These are phyloP conservation scores for Entelexis paramagnoliae DNA, from an alignment of 1,139 yeast species.

Conservation along the genomic window DNA sequence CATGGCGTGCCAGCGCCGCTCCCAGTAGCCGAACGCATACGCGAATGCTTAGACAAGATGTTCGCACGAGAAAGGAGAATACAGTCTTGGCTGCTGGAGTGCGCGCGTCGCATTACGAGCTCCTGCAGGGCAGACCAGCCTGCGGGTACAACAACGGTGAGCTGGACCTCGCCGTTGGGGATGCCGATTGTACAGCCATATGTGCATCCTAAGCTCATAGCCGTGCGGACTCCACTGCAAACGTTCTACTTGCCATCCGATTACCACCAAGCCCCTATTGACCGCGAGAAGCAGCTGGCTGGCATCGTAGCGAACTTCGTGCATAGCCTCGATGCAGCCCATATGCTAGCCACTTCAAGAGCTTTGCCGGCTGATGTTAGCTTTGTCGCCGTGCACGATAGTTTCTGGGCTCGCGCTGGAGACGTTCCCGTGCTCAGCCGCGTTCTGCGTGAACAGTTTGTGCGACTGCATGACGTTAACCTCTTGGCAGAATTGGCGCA, in stretches of 20 bases:
- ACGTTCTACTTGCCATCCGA: slow-evolving; percentile 71
- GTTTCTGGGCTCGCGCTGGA: slow-evolving; percentile 91
- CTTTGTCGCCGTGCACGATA: slow-evolving; percentile 95
- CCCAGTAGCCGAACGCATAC: background rate
- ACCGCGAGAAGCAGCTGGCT: slow-evolving; percentile 67
- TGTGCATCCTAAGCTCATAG: slow-evolving; percentile 48
- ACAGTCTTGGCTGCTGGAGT: slow-evolving; percentile 81
- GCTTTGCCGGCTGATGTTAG: slow-evolving; percentile 50
- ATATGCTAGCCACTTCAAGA: slow-evolving; percentile 81
- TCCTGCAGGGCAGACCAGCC: slow-evolving; percentile 33
- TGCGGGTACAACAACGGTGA: slow-evolving; percentile 39
- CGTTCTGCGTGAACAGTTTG: slow-evolving; percentile 62
- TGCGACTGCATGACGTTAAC: slow-evolving; percentile 56
- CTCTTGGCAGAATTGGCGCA: slow-evolving; percentile 52
- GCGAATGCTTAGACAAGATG: slow-evolving; percentile 45
- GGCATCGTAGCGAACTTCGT: slow-evolving; percentile 91
- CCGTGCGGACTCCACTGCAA: slow-evolving; percentile 64
- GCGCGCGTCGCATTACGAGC: slow-evolving; percentile 65
- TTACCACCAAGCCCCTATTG: slow-evolving; percentile 59
- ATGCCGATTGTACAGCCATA: slow-evolving; percentile 89
- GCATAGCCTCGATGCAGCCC: slow-evolving; percentile 90
- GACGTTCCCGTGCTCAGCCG: slow-evolving; percentile 59
- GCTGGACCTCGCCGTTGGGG: slow-evolving; percentile 91
- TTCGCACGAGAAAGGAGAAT: slow-evolving; percentile 80
- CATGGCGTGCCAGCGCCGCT: background rate